Percentiles rank a stretch among this genome's conserved stretches.
These are phyloP conservation scores for Phyllostachys edulis DNA, from an alignment of 176 grass and related monocot genomes.

Conservation along the genomic window DNA sequence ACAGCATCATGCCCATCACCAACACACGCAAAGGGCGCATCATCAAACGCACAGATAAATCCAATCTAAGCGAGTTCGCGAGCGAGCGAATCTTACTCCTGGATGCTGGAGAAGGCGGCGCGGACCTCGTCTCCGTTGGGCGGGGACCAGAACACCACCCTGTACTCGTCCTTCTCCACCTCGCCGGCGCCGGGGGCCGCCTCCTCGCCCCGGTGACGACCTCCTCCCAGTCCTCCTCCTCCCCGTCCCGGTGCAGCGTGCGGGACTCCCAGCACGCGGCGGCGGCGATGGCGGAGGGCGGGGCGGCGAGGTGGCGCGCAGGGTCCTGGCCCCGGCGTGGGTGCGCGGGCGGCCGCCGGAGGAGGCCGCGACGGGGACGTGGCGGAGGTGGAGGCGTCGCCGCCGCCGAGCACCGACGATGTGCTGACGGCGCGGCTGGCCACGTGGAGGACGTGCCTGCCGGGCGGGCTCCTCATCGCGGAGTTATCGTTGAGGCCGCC, in stretches of 20 bases:
- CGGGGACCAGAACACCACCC: conserved; percentile 52
- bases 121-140: conserved; percentile 77
- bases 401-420: conserved; percentile 18
- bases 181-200: neutral
- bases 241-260: conserved; percentile 38
- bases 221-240: conserved; percentile 62
- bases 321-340: neutral
- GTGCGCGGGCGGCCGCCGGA: conserved; percentile 35
- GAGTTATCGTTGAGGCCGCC: neutral
- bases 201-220: conserved; percentile 42
- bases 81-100: conserved; percentile 52
- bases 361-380: conserved; percentile 28
- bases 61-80: conserved; percentile 1
- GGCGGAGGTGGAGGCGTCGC: conserved; percentile 15
- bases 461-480: conserved; percentile 57
- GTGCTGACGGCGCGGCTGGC: conserved; percentile 43
- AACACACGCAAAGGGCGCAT: neutral
- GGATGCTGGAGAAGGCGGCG: conserved; percentile 65
- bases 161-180: conserved; percentile 32
- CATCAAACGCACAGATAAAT: neutral
- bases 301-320: conserved; percentile 48
- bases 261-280: conserved; percentile 42
- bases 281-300: conserved; percentile 35
- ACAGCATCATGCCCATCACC: neutral
- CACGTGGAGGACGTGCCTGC: conserved; percentile 57